Percentiles rank a stretch among this genome's conserved stretches.
Evolutionary conservation across 164 flowering plant genomes (phyloP).

Genomic region (Malania oleifera): DNA sequence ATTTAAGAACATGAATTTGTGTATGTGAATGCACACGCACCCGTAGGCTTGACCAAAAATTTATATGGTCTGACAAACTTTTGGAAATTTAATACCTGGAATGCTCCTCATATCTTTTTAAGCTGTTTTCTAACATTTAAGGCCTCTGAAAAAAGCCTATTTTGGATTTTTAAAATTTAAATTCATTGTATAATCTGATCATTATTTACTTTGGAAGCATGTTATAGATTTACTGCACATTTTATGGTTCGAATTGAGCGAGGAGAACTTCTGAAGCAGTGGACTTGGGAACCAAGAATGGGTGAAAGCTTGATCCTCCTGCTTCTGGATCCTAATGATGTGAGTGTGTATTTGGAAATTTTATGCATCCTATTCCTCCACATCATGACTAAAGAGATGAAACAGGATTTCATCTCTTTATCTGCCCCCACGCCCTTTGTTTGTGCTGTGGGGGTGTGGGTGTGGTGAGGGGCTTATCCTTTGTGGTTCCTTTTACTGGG

Average conservation of each 20-base stretch:
- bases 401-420: background rate
- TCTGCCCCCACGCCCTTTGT: background rate
- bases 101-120: background rate
- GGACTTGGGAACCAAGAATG: constrained; percentile 94
- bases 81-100: too few species aligned
- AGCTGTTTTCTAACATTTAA: constrained; percentile 1
- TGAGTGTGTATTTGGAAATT: constrained; percentile 19
- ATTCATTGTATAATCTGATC: background rate
- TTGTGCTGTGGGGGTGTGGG: too few species aligned
- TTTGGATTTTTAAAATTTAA: background rate
- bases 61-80: too few species aligned
- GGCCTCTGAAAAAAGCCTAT: background rate
- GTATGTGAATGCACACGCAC: too few species aligned
- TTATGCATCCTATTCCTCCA: background rate
- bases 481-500: too few species aligned
- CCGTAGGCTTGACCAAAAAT: too few species aligned
- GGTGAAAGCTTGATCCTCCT: constrained; percentile 78
- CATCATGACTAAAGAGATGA: background rate
- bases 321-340: constrained; percentile 89
- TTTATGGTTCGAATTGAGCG: constrained; percentile 53
- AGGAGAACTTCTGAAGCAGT: constrained; percentile 66
- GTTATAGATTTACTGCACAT: constrained; percentile 67
- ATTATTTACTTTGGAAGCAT: constrained; percentile 8
- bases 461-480: too few species aligned
- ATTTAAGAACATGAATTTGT: too few species aligned